These are phyloP conservation scores for Boletus reticuloceps DNA, from an alignment of 768 basidiomycete genomes.

Conservation along the genomic window DNA sequence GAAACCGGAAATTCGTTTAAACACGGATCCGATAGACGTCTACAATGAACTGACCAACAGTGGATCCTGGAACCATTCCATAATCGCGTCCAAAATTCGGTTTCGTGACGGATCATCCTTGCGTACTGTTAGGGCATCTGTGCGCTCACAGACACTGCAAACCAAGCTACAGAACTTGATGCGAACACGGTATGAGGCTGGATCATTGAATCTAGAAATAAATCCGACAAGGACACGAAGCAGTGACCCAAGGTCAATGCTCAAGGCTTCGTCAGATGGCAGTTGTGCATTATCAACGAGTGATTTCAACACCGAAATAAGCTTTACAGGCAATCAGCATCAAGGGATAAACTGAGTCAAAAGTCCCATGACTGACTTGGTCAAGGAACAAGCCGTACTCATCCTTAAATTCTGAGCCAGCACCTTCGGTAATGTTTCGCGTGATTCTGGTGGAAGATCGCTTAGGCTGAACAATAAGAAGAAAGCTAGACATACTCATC, in stretches of 20 bases:
- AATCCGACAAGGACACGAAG: slow-evolving; percentile 61
- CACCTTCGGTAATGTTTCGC: slow-evolving; percentile 47
- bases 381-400: slow-evolving; percentile 59
- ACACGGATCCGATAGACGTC: neutral
- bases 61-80: slow-evolving; percentile 72
- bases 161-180: slow-evolving; percentile 73
- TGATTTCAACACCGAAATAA: slow-evolving; percentile 71
- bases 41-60: slow-evolving; percentile 40
- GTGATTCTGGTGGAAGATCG: slow-evolving; percentile 41
- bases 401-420: slow-evolving; percentile 40
- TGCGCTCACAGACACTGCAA: slow-evolving; percentile 62
- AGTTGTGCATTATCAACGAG: slow-evolving; percentile 70
- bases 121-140: slow-evolving; percentile 58
- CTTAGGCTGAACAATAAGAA: neutral
- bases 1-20: neutral
- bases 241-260: slow-evolving; percentile 60
- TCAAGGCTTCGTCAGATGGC: slow-evolving; percentile 56
- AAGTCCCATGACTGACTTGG: slow-evolving; percentile 46
- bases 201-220: slow-evolving; percentile 58
- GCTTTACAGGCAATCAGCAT: slow-evolving; percentile 41
- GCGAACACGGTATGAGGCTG: slow-evolving; percentile 60
- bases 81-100: slow-evolving; percentile 69
- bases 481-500: slow-evolving; percentile 56
- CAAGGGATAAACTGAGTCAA: neutral
- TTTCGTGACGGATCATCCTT: slow-evolving; percentile 69